These are phyloP conservation scores for Mortierella sp. DNA, from an alignment of 371 early-diverging fungal genomes.

Conservation along the genomic window DNA sequence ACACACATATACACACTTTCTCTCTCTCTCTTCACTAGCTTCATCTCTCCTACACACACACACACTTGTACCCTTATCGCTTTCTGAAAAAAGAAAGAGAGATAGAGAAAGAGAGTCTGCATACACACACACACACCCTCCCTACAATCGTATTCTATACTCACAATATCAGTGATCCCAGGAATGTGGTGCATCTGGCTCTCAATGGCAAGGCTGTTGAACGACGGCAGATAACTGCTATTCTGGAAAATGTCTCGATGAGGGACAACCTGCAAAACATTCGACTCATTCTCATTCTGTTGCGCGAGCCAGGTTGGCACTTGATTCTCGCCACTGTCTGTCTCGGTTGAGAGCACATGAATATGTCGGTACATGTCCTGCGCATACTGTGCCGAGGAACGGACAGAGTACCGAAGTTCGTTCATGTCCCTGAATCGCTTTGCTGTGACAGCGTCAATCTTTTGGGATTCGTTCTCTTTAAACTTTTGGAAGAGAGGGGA, in stretches of 20 bases:
- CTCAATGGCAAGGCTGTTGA: slow-evolving; percentile 53
- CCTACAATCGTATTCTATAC: no score
- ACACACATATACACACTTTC: no score
- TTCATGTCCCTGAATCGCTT: slow-evolving; percentile 52
- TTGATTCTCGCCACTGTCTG: slow-evolving; percentile 14
- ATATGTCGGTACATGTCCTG: slow-evolving; percentile 29
- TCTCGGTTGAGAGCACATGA: slow-evolving; percentile 29
- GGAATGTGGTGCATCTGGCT: slow-evolving; percentile 37
- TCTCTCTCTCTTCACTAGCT: no score
- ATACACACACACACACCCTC: no score
- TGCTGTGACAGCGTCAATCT: slow-evolving; percentile 5
- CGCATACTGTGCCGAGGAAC: slow-evolving; percentile 34
- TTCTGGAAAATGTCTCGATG: slow-evolving; percentile 37
- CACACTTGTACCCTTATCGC: no score
- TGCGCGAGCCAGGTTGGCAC: slow-evolving; percentile 38
- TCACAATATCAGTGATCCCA: slow-evolving; percentile 41
- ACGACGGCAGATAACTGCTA: slow-evolving; percentile 36
- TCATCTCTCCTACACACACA: no score
- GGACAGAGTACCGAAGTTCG: slow-evolving; percentile 52
- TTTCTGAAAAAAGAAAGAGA: no score
- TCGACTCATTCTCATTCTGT: not conserved
- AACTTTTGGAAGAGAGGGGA: slow-evolving; percentile 20
- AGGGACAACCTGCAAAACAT: slow-evolving; percentile 16
- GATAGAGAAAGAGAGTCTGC: no score
- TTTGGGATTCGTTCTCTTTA: slow-evolving; percentile 2